Evolutionary conservation across 768 basidiomycete genomes (phyloP).

Genomic region (Mycena alexandri): DNA sequence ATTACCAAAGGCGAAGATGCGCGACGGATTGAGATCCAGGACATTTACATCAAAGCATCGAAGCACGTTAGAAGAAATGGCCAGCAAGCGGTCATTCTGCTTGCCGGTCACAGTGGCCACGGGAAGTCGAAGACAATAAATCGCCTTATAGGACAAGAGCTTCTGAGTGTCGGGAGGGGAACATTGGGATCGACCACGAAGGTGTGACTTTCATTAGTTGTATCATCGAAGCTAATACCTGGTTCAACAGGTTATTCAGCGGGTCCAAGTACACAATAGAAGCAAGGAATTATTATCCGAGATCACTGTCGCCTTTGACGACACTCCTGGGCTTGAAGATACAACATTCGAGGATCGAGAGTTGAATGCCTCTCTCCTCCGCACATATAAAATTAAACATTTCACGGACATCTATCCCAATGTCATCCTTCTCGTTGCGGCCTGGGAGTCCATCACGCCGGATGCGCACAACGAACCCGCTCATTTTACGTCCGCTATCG

Average conservation of each 20-base stretch:
- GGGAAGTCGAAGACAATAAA: slow-evolving; percentile 18
- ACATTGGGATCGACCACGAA: slow-evolving; percentile 17
- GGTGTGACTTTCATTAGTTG: neutral
- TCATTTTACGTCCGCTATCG: slow-evolving; percentile 12
- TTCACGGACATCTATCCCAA: slow-evolving; percentile 8
- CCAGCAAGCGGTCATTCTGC: slow-evolving; percentile 14
- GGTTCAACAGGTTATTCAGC: slow-evolving; percentile 14
- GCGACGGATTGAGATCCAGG: neutral
- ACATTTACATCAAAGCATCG: slow-evolving; percentile 13
- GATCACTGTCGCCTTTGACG: slow-evolving; percentile 16
- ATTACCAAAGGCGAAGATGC: neutral
- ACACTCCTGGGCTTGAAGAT: slow-evolving; percentile 14
- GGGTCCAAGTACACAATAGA: slow-evolving; percentile 4
- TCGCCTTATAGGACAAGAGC: slow-evolving; percentile 6
- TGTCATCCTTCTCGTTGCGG: slow-evolving; percentile 7
- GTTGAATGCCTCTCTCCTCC: neutral
- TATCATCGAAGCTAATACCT: neutral
- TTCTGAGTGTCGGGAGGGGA: neutral
- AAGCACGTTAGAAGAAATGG: neutral
- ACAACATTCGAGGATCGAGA: slow-evolving; percentile 4
- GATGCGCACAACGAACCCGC: slow-evolving; percentile 8
- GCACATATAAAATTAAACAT: slow-evolving; percentile 2
- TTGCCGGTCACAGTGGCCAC: slow-evolving; percentile 1
- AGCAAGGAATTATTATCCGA: neutral
- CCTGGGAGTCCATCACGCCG: slow-evolving; percentile 10